Evolutionary conservation across 371 early-diverging fungal species (phyloP), one percentile per base, ranked within the genome.

Genomic region (Mortierella sp.): DNA sequence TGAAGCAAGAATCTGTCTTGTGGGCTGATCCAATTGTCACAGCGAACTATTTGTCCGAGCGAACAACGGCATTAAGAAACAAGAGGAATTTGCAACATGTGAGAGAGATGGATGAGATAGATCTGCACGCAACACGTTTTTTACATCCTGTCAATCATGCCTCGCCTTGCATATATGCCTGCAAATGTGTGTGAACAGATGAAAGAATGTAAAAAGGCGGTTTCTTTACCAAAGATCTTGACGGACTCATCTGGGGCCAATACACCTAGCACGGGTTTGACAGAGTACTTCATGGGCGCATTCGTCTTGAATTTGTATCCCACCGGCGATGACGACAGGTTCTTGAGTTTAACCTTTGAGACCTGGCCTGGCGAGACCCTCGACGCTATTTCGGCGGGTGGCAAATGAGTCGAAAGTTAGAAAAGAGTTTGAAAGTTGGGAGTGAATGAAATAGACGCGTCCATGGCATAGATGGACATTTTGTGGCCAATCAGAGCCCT

Each of bases 241-340:
- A 91, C 80, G 43, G 88, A 77, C 71, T 84, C 88, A 35, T 89
- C 90, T 44, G 87, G 77, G 10, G 80, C 78, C 80, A 93, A 63
- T 43, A 89, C 81, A 32, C 91, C 92, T 21, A 90, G 78, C 55
- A 92, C 92, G 18, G 92, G 92, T 54, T 91, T 91, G 60, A 93
- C 93, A 8, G 90, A 89, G 72, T 91, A 92, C 77, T 91, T 90
- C 70, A 89, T 87, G 48, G 93, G 93, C 1, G 93, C 90, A 71
- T 93, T 93, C 74, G 93, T 93, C 83, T 93, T 93, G 88, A 93
- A 89, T 81, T 93, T 93, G 87, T 88, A 93, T 51, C 90, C 91
- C 16, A 92, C 89, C 0, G 92, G 85, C 43, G 77, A 78, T 24
- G 83, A 32, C 60, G 88, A 82, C 75, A 84, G 54, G 68, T 89